Evolutionary conservation across 2,329 filamentous ascomycete species (phyloP), one percentile per base, ranked within the genome.

Genomic region (Cladobotryum mycophilum): DNA sequence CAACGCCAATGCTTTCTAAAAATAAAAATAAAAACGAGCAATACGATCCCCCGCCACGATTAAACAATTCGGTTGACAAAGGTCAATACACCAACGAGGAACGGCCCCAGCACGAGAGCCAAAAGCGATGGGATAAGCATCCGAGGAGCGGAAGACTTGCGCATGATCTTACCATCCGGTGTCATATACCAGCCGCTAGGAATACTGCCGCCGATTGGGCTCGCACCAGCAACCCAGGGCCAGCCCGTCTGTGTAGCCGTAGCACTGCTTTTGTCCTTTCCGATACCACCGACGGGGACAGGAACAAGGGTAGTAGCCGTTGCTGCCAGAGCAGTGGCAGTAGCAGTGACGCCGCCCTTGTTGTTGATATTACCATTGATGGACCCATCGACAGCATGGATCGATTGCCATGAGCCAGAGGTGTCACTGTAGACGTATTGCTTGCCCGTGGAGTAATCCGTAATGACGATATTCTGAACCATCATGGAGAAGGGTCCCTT

Each of bases 401-500:
- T 97, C 45, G 88, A 92, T 57, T 81, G 64, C 88, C 89, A 96
- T 18, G 76, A 80, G 44, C 93, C 93, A 44, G 79, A 85, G 36
- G 77, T 80, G 66, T 93, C 88, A 58, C 80, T 80, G 72, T 97
- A 99, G 51, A 73, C 76, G 75, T 99, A 99, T 56, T 86, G 75
- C 15, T 79, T 85, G 48, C 93, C 93, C 1, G 91, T 96, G 18
- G 91, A 96, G 74, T 97, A 99, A 73, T 99, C 93, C 47, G 84
- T 85, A 40, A 96, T 81, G 49, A 79, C 75, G 59, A 96, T 70
- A 30, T 80, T 86, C 68, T 86, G 80, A 64, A 97, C 84, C 48
- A 80, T 73, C 91, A 97, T 97, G 56, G 78, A 82, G 72, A 87
- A 99, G 1, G 93, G 93, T 0, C 88, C 92, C 56, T 84, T 64